Conservation (phyloP, 192 early-diverging fungal genomes). For the Thamnidium elegans region DNA sequence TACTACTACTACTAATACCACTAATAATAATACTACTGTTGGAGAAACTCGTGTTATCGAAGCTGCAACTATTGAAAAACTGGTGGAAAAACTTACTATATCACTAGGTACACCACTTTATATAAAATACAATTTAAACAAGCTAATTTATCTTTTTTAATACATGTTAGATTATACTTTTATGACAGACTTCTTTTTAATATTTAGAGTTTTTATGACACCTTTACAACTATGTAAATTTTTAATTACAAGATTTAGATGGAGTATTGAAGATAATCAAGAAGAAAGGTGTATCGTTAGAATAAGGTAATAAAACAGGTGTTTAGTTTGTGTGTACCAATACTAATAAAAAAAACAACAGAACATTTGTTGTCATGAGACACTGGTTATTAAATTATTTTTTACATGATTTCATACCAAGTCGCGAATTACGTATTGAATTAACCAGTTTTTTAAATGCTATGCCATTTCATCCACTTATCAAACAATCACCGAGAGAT, state of each 20-base stretch:
- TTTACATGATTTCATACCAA: conserved; percentile 52
- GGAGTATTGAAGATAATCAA: conserved; percentile 50
- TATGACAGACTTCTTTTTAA: conserved; percentile 62
- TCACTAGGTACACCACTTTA: conserved; percentile 41
- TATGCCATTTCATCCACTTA: conserved; percentile 37
- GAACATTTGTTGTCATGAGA: conserved; percentile 56
- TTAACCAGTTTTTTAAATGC: conserved; percentile 41
- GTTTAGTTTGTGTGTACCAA: too few species aligned
- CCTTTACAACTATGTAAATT: conserved; percentile 51
- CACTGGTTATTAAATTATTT: conserved; percentile 64
- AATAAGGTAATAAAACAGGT: conserved; percentile 36
- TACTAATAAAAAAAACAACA: not conserved
- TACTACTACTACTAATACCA: not conserved
- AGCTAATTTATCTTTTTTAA: not conserved
- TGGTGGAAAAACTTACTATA: conserved; percentile 54
- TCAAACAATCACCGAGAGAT: conserved; percentile 44
- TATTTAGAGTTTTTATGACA: conserved; percentile 56
- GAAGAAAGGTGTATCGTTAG: conserved; percentile 48
- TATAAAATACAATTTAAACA: too few species aligned
- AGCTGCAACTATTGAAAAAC: conserved; percentile 56
- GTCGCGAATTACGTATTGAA: conserved; percentile 34
- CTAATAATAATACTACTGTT: not conserved
- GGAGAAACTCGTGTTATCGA: conserved; percentile 22
- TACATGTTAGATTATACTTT: conserved; percentile 49
- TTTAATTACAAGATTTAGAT: conserved; percentile 51